These are phyloP conservation scores for Blepharisma japonicum DNA, from an alignment of 73 alveolate genomes.

Conservation along the genomic window DNA sequence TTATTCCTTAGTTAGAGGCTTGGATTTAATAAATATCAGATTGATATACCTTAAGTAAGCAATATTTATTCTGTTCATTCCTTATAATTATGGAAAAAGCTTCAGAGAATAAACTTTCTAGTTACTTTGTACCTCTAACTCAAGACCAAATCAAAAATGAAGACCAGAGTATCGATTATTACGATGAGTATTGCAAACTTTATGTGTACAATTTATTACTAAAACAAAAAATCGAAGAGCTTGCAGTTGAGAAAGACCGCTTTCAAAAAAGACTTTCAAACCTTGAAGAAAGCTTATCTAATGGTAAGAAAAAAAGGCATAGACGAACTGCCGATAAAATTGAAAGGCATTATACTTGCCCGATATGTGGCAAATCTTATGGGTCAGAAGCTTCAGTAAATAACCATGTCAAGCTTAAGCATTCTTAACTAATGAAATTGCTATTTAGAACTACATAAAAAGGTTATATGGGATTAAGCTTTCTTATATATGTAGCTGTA, in stretches of 20 bases:
- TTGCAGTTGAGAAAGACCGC: neutral
- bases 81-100: too few species aligned
- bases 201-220: neutral
- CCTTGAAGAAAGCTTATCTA: neutral
- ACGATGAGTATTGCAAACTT: conserved; percentile 17
- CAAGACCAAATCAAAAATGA: too few species aligned
- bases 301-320: conserved; percentile 13
- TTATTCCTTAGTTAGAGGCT: too few species aligned
- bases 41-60: too few species aligned
- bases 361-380: neutral
- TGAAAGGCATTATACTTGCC: neutral
- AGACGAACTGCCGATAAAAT: conserved; percentile 20
- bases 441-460: too few species aligned
- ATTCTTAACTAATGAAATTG: neutral
- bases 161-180: neutral
- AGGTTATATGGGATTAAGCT: too few species aligned
- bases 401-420: conserved; percentile 20
- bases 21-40: too few species aligned
- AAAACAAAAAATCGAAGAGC: neutral
- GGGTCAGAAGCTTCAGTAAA: conserved; percentile 26
- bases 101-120: too few species aligned
- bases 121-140: too few species aligned
- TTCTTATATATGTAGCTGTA: too few species aligned
- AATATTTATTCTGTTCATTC: too few species aligned
- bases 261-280: neutral